These are phyloP conservation scores for Biscutella laevigata DNA, from an alignment of 441 rosid genomes.

Conservation along the genomic window DNA sequence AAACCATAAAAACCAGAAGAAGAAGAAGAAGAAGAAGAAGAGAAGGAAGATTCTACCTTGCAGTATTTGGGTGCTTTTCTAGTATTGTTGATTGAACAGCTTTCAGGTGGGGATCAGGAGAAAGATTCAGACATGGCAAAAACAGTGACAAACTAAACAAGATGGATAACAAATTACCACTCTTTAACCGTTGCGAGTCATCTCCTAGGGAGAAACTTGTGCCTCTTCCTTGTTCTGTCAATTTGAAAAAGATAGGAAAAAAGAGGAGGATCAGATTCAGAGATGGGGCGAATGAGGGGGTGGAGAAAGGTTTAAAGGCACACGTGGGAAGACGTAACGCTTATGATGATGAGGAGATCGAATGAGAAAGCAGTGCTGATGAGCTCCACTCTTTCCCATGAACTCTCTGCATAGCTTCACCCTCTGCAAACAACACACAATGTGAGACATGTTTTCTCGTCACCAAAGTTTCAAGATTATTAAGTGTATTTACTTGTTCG, in stretches of 20 bases:
- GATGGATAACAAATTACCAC: conserved; percentile 26
- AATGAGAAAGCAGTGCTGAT: conserved; percentile 42
- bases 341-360: conserved; percentile 46
- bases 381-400: conserved; percentile 38
- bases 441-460: neutral
- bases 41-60: conserved; percentile 27
- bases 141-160: neutral
- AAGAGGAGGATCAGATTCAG: neutral
- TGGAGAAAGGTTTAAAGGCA: neutral
- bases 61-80: conserved; percentile 30
- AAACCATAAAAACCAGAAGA: neutral
- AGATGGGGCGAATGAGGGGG: neutral
- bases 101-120: conserved; percentile 16
- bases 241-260: no score
- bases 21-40: neutral
- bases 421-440: conserved; percentile 36
- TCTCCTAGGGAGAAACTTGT: conserved; percentile 30
- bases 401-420: conserved; percentile 47
- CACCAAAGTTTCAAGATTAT: neutral
- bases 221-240: conserved; percentile 30
- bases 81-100: conserved; percentile 36
- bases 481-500: conserved; percentile 42
- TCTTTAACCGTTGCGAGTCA: conserved; percentile 30
- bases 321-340: conserved; percentile 73
- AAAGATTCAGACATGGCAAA: conserved; percentile 16